A percentile compares a stretch with the other conserved stretches of the same genome.
Evolutionary conservation across 2,329 filamentous ascomycete genomes (phyloP).

Genomic region (Clonostachys chloroleuca): DNA sequence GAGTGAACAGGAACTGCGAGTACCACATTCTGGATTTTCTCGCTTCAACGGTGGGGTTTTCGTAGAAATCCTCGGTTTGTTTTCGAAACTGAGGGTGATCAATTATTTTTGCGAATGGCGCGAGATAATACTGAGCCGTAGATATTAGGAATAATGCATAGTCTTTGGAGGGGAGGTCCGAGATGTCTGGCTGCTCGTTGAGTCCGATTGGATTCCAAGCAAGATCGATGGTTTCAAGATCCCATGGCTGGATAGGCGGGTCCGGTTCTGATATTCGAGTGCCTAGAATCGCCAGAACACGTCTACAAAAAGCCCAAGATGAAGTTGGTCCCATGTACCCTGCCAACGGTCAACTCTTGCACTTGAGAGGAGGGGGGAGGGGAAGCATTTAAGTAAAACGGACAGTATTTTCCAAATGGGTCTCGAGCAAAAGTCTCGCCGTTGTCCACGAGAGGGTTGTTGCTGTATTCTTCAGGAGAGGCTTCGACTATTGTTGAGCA

Average conservation of each 20-base stretch:
- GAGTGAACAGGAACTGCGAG: conserved; percentile 4
- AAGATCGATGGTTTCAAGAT: conserved; percentile 22
- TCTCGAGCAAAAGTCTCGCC: conserved; percentile 20
- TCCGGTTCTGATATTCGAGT: conserved; percentile 21
- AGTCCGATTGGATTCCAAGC: conserved; percentile 16
- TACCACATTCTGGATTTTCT: conserved; percentile 6
- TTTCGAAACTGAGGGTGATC: conserved; percentile 11
- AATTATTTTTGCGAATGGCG: conserved; percentile 12
- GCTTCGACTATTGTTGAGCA: background rate
- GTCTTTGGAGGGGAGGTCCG: conserved; percentile 14
- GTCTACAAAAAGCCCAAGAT: conserved; percentile 26
- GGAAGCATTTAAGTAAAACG: background rate
- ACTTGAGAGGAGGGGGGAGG: background rate
- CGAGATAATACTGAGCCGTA: conserved; percentile 14
- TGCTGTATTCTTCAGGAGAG: background rate
- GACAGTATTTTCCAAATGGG: conserved; percentile 21
- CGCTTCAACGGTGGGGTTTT: conserved; percentile 10
- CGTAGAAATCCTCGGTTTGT: conserved; percentile 12
- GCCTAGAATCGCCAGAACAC: conserved; percentile 22
- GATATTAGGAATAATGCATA: conserved; percentile 14
- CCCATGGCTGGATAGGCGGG: conserved; percentile 21
- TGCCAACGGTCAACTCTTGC: conserved; percentile 3
- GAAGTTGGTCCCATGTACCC: conserved; percentile 28
- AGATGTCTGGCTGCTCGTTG: conserved; percentile 15
- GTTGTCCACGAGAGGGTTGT: conserved; percentile 22